Conservation (phyloP, 768 basidiomycete species). For the Mrakia frigida region DNA sequence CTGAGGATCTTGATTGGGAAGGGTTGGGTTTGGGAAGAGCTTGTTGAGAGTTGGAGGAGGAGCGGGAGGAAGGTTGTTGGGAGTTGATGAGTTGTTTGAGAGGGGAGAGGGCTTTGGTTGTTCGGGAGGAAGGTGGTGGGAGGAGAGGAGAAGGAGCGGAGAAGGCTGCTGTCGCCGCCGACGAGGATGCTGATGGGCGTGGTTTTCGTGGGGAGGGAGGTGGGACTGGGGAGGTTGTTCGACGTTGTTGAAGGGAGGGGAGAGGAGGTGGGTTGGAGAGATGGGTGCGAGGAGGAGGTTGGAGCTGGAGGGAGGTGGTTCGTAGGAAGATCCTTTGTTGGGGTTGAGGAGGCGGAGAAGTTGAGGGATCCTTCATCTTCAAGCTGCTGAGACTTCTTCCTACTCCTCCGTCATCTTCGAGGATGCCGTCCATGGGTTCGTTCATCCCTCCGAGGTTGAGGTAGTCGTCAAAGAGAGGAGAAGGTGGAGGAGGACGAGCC, state of each 20-base stretch:
- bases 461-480: constrained; percentile 9
- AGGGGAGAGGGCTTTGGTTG: constrained; percentile 2
- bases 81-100: constrained; percentile 7
- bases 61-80: background rate
- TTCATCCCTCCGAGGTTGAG: background rate
- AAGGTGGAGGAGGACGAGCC: too few species aligned
- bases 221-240: constrained; percentile 4
- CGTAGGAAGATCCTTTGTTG: background rate
- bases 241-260: background rate
- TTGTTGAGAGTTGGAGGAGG: background rate
- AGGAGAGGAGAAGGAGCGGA: background rate
- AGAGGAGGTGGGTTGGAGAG: background rate
- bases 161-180: background rate
- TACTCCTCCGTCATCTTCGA: background rate
- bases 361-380: constrained; percentile 1
- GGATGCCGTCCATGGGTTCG: constrained; percentile 5
- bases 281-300: constrained; percentile 1
- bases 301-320: constrained; percentile 1
- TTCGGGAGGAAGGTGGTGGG: background rate
- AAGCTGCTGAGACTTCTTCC: background rate
- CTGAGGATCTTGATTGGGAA: background rate
- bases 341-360: background rate
- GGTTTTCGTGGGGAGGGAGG: constrained; percentile 14
- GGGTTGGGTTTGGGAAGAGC: background rate
- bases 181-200: background rate